Base-by-base conservation (phyloP, 192 early-diverging fungal species). In the Pilobolus umbonatus region DNA sequence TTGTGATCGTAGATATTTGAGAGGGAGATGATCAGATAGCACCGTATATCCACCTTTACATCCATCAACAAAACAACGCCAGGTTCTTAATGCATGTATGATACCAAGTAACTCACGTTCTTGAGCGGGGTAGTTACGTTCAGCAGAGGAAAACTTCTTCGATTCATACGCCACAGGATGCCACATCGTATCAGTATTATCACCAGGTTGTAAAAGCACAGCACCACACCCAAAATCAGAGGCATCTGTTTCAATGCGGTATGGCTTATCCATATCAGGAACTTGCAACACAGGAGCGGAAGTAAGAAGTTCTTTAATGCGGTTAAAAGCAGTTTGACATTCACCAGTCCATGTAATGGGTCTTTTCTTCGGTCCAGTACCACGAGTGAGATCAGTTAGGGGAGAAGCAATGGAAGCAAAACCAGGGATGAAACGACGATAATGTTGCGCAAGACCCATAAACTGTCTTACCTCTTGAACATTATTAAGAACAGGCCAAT, bases 161-260 rank as follows among this genome's bases (percentile, higher is more conserved):
- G 67, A 69, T 48, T 67, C 65, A 51, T 57, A 73, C 0, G 67
- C 72, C 0, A 69, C 28, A 1, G 72, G 72, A 12, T 49, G 45
- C 21, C 4, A 45, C 1, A n/a, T 17, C 8, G 31, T 34, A 34
- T 53, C 31, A 19, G 15, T 21, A 36, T 35, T 30, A 47, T 58
- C 47, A 17, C 32, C 55, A 45, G 43, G 32, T 28, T 60, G 58
- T 15, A 46, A 10, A 4, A 60, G 22, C 4, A 60, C 34, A 12
- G 46, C 35, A 12, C 47, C 58, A 2, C 35, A 11, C 4, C 46
- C 46, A 36, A 39, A 60, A n/a, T 60, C 46, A 0, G 32, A 50
- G 1, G 34, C 35, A 25, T 60, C 58, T 1, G 31, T 49, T 38
- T 60, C 58, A 12, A 60, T 60, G 0, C 21, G 0, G 7, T 24